These are phyloP conservation scores for Diaporthe aspalathi DNA, from an alignment of 2,329 filamentous ascomycete species.

Conservation along the genomic window DNA sequence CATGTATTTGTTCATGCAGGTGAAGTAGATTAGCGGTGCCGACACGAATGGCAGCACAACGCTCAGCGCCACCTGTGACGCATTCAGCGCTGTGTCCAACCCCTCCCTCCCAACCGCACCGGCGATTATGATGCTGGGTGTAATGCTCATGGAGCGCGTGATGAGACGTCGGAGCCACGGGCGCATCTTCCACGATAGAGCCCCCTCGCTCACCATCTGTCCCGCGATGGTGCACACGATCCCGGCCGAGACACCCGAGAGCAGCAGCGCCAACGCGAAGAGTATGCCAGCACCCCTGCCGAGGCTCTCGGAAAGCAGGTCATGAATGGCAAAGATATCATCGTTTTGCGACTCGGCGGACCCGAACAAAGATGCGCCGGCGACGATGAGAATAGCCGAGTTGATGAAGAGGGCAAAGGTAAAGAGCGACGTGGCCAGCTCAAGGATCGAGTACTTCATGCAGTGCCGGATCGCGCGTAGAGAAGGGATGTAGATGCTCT, in stretches of 20 bases:
- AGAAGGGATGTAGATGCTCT: slow-evolving; percentile 76
- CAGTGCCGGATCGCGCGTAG: slow-evolving; percentile 78
- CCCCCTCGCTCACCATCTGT: slow-evolving; percentile 89
- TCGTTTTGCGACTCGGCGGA: slow-evolving; percentile 71
- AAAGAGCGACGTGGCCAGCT: slow-evolving; percentile 78
- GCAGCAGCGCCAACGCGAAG: slow-evolving; percentile 84
- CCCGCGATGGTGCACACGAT: slow-evolving; percentile 91
- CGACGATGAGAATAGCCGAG: slow-evolving; percentile 83
- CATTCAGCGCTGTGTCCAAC: slow-evolving; percentile 78
- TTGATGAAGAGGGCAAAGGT: slow-evolving; percentile 89
- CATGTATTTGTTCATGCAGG: slow-evolving; percentile 83
- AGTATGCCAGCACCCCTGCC: slow-evolving; percentile 81
- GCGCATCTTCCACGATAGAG: slow-evolving; percentile 77
- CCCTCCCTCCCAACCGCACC: slow-evolving; percentile 79
- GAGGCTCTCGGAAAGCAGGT: slow-evolving; percentile 75
- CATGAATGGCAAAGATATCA: slow-evolving; percentile 86
- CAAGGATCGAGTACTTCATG: slow-evolving; percentile 78
- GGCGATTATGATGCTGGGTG: slow-evolving; percentile 85
- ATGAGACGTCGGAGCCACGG: slow-evolving; percentile 85
- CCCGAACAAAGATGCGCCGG: slow-evolving; percentile 79
- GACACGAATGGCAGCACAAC: slow-evolving; percentile 85
- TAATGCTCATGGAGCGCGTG: slow-evolving; percentile 83
- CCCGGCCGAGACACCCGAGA: slow-evolving; percentile 84
- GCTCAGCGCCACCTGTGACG: slow-evolving; percentile 81
- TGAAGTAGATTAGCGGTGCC: slow-evolving; percentile 87